These are phyloP conservation scores for Crithidia sp. DNA, from an alignment of 208 protist species.

Conservation along the genomic window DNA sequence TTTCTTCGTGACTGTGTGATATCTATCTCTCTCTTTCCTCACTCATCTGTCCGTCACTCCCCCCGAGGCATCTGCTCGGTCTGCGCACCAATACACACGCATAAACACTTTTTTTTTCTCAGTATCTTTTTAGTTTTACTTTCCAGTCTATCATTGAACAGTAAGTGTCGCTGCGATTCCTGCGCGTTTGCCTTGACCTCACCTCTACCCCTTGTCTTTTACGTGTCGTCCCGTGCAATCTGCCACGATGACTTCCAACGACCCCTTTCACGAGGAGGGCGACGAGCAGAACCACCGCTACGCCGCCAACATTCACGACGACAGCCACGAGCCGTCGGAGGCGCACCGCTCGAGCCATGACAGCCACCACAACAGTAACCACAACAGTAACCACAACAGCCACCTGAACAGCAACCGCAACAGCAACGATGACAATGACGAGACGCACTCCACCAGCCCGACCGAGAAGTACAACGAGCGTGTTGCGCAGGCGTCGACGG, in stretches of 20 bases:
- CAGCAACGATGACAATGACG: constrained; percentile 7
- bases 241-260: background rate
- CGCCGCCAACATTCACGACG: background rate
- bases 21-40: no score
- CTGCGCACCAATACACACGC: no score
- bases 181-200: background rate
- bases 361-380: background rate
- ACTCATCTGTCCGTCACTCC: no score
- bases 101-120: no score
- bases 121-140: no score
- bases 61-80: no score
- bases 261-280: constrained; percentile 3
- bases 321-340: constrained; percentile 6
- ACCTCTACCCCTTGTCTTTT: background rate
- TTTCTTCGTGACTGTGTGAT: no score
- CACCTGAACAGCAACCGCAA: background rate
- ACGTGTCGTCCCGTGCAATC: background rate
- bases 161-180: background rate
- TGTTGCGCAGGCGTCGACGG: constrained; percentile 29
- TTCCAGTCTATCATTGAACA: no score
- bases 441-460: constrained; percentile 24
- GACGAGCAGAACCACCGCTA: constrained; percentile 4
- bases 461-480: constrained; percentile 39
- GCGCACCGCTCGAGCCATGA: background rate
- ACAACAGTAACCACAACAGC: constrained; percentile 16